Evolutionary conservation across 192 early-diverging fungal species (phyloP), one percentile per base, ranked within the genome.

Genomic region (Gaertneriomyces semiglobifer): DNA sequence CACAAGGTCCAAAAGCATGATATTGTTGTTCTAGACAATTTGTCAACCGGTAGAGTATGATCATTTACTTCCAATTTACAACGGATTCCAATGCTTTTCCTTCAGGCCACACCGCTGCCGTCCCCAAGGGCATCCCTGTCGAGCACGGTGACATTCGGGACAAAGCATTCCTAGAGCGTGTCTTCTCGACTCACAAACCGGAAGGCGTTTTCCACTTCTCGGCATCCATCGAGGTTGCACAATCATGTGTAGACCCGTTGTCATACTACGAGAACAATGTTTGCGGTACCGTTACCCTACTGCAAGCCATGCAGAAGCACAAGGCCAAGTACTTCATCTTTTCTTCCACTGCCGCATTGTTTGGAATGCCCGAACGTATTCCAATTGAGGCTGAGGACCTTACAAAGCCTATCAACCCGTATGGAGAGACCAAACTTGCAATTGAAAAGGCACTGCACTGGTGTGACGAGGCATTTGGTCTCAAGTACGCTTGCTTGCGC

Each of bases 391-490:
- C 91, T 47, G 84, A 86, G 11, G 88, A 88, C 54, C 71, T 70
- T 19, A 82, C 85, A 19, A 74, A 82, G 7, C 91, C 93, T 4
- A 88, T 93, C 65, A 96, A 93, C 75, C 91, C 94, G 16, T 98
- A 98, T 66, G 96, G 96, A 39, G 86, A 92, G 56, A 95, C 96
- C n/a, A 98, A 98, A 63, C 79, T 95, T n/a, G 92, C 86, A 72
- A 88, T 91, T 58, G 95, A 98, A 71, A 84, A 82, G 72, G 86
- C 93, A 39, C 80, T 98, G 62, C 93, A 94, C 59, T 83, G 90
- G 67, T 80, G 73, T 48, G 81, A 84, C 46, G 61, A 72, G 45
- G 81, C 81, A 6, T 81, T 69, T 53, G 79, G 74, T 12, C 52
- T 84, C 43, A 80, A 79, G 53, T 74, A 44, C 48, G 78, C 81